Evolutionary conservation across 176 grass and related monocot species (phyloP).

Genomic region (Paspalum vaginatum): DNA sequence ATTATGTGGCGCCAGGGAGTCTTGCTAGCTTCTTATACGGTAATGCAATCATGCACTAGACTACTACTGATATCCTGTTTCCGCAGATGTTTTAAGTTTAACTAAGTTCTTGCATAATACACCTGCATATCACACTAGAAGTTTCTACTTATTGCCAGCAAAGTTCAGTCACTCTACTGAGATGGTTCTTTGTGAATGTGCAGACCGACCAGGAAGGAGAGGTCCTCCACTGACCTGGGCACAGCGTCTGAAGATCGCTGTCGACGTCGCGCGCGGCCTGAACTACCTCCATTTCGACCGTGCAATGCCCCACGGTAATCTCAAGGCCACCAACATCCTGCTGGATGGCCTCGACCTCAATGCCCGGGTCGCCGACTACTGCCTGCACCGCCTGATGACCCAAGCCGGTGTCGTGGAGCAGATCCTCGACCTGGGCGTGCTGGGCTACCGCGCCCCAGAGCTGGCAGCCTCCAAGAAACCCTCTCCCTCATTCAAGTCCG

Average conservation of each 20-base stretch:
- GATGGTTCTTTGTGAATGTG: not conserved
- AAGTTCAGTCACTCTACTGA: not conserved
- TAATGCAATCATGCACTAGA: conserved; percentile 38
- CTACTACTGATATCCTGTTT: not conserved
- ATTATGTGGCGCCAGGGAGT: conserved; percentile 91
- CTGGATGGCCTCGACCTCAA: conserved; percentile 92
- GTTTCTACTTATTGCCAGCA: not conserved
- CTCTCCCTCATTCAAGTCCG: conserved; percentile 81
- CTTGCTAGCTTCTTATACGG: conserved; percentile 92
- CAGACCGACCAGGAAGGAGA: conserved; percentile 87
- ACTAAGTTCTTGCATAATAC: not conserved
- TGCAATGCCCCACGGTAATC: conserved; percentile 89
- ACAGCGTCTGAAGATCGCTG: conserved; percentile 81
- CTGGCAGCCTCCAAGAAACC: conserved; percentile 87
- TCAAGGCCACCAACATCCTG: conserved; percentile 92
- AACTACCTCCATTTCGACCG: conserved; percentile 99
- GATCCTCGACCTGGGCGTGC: conserved; percentile 74
- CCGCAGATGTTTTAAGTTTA: not conserved
- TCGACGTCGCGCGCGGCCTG: conserved; percentile 82
- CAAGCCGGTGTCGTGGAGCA: conserved; percentile 68
- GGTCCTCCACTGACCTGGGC: conserved; percentile 91
- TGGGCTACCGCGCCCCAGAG: conserved; percentile 92
- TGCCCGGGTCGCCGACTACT: conserved; percentile 80
- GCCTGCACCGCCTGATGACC: conserved; percentile 92
- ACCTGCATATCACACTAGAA: not conserved